Base-by-base conservation (phyloP, 805 yeast species). In the Suhomyces pyralidae region DNA sequence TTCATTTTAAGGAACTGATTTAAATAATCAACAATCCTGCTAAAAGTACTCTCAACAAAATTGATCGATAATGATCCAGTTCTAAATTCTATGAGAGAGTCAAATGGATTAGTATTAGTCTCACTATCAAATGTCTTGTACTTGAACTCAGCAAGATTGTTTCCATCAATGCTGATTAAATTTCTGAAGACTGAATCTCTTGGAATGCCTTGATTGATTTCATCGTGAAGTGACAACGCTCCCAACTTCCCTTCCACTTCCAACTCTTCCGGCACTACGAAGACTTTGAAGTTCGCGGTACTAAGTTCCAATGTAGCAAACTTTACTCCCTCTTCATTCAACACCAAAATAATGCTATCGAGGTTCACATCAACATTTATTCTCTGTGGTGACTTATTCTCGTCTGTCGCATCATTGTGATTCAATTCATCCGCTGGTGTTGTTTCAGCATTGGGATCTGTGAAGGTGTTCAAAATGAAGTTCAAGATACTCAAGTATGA, bases 1-100 rank as follows among this genome's bases (percentile, higher is more conserved):
- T 94, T 94, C 96, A 93, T 90, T 59, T 81, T 81, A 53, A 83
- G 86, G 62, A 96, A 88, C 59, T 86, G 87, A 57, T 82, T 82
- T 60, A 90, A 71, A 61, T 83, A 93, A 9, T 79, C 75, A 28
- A 86, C 62, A 9, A 96, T 79, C 57, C 85, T 80, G 32, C 84
- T 78, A 53, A 91, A 78, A 0, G 97, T 87, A 54, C 84, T 87
- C 60, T 93, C 97, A 17, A 90, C 84, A 63, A 92, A 88, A 64
- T 85, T 88, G 5, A 94, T 69, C 52, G 81, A 82, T 58, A 90
- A 73, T 0, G 97, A 83, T 0, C 96, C 96, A 0, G 96, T 82
- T 17, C 82, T 79, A 65, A 90, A 82, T 46, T 79, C 81, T 10
- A 90, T 62, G 15, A 69, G 67, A 0, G 93, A 78, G 52, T 80